Base-by-base conservation (phyloP, 1,139 yeast genomes). In the Geotrichum citri-aurantii region DNA sequence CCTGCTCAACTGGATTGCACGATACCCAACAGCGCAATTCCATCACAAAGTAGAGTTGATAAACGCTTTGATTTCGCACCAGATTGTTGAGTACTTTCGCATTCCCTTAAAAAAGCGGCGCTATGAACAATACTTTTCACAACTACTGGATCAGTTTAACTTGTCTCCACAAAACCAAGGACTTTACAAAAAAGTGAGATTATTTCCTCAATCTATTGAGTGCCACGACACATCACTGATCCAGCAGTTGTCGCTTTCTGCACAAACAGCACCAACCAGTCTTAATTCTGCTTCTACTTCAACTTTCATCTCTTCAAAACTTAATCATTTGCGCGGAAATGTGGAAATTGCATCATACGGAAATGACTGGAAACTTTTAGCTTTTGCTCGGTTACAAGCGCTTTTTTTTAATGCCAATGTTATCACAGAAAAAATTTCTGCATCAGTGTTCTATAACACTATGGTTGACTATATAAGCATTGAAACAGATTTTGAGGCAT, bases 401-500 rank as follows among this genome's bases (percentile, higher is more conserved):
- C 69, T 83, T 12, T 78, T 86, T 40, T 81, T 80, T 66, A 73
- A 74, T 53, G 85, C 89, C 1, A 86, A 85, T 65, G 71, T 75
- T 12, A 81, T 62, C 54, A 62, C 63, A 29, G 59, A 65, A 27
- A 76, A 73, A 52, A 66, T 83, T 0, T 80, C 85, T 0, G 74
- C 78, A 3, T 79, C 84, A 14, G 66, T 73, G 1, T 93, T 91
- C 66, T 93, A 92, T 74, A 92, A 92, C 69, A 80, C 88, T 3
- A 76, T 91, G 72, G 86, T 88, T 1, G 98, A 93, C 70, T 88
- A 79, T 70, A 84, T 90, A 27, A 88, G 88, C 66, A 79, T 88
- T 42, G 81, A 79, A 59, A 79, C 83, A 62, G 99, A 93, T 71
- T 93, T 87, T 71, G 95, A 88, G 65, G 77, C 81, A 0, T 92